These are phyloP conservation scores for Rhizophora mangle DNA, from an alignment of 345 rosid species.

Conservation along the genomic window DNA sequence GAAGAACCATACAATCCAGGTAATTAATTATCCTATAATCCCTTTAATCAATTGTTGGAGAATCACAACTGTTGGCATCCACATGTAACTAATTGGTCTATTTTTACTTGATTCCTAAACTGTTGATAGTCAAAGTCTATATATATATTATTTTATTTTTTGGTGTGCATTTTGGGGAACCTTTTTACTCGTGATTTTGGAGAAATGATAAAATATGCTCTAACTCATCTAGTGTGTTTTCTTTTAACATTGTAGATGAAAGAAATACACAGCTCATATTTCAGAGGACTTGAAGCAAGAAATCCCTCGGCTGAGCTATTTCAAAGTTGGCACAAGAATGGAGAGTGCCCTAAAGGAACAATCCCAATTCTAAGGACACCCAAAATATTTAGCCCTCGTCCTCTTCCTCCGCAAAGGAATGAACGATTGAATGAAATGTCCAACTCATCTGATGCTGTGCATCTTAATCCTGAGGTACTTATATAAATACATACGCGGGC, in stretches of 20 bases:
- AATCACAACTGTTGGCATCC: too few relatives aligned
- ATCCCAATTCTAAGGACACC: slow-evolving; percentile 25
- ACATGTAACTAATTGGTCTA: too few relatives aligned
- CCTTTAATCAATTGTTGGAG: too few relatives aligned
- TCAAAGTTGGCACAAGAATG: slow-evolving; percentile 23
- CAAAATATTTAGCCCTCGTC: not conserved
- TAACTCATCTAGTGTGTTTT: not conserved
- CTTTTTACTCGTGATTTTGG: not conserved
- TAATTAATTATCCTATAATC: not conserved
- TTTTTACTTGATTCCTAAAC: too few relatives aligned
- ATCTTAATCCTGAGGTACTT: slow-evolving; percentile 17
- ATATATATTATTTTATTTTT: too few relatives aligned
- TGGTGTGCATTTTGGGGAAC: too few relatives aligned
- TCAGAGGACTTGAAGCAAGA: not conserved
- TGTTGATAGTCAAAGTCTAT: too few relatives aligned
- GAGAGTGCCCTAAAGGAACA: slow-evolving; percentile 32
- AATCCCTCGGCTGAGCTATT: not conserved
- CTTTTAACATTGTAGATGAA: slow-evolving; percentile 7
- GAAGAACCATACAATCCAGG: slow-evolving; percentile 26
- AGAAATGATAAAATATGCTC: not conserved
- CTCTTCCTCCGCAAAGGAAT: not conserved
- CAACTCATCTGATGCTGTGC: not conserved
- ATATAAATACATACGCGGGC: not conserved
- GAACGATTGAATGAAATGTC: not conserved
- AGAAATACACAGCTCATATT: slow-evolving; percentile 4